Conservation (phyloP, 169 alveolate genomes). For the Plasmodium gallinaceum region DNA sequence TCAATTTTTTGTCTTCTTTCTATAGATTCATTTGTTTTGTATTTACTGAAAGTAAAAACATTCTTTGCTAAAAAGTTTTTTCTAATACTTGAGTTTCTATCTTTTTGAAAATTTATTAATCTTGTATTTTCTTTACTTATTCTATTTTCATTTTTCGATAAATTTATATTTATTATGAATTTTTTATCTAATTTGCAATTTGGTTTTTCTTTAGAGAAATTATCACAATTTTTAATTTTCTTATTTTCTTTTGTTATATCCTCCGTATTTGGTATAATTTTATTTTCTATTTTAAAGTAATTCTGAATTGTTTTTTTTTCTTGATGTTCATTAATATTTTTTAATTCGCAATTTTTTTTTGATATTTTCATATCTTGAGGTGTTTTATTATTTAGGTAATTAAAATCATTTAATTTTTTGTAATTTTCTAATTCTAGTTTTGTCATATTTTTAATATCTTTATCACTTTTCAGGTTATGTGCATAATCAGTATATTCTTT, state of each 20-base stretch:
- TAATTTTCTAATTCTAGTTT: neutral
- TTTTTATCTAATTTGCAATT: too few species aligned
- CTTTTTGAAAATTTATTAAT: neutral
- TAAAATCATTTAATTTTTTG: too few species aligned
- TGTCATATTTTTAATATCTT: neutral
- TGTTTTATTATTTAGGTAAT: neutral
- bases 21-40: neutral
- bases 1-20: neutral
- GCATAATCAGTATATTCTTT: too few species aligned
- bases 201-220: too few species aligned
- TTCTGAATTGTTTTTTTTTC: neutral
- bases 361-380: neutral
- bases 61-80: neutral
- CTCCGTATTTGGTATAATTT: too few species aligned
- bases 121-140: neutral
- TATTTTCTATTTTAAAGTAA: too few species aligned
- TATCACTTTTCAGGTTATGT: too few species aligned
- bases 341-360: neutral
- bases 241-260: too few species aligned
- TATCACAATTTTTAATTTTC: too few species aligned
- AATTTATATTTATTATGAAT: too few species aligned
- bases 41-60: neutral
- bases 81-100: neutral
- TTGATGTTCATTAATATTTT: neutral
- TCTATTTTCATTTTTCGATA: too few species aligned